Conservation (phyloP, 441 rosid genomes). For the Adansonia madagascariensis region DNA sequence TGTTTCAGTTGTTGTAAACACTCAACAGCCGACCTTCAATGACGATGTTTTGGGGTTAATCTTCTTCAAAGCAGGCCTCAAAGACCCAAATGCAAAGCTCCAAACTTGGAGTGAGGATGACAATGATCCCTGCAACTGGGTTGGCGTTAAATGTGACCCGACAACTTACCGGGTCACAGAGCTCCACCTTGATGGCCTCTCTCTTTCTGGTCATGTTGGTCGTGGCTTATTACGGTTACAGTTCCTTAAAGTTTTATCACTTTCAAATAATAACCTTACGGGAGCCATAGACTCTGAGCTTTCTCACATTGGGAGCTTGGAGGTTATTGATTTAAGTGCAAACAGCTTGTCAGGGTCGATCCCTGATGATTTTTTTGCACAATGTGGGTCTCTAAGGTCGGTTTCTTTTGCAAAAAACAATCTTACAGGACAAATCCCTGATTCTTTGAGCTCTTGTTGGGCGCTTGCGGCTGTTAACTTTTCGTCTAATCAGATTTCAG, state of each 20-base stretch:
- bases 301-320: slow-evolving; percentile 51
- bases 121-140: slow-evolving; percentile 76
- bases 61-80: slow-evolving; percentile 85
- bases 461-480: slow-evolving; percentile 57
- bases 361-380: slow-evolving; percentile 72
- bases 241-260: slow-evolving; percentile 62
- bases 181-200: slow-evolving; percentile 66
- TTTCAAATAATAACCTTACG: slow-evolving; percentile 70
- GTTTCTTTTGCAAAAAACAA: slow-evolving; percentile 73
- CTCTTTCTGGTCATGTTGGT: slow-evolving; percentile 85
- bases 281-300: slow-evolving; percentile 75
- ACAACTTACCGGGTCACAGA: slow-evolving; percentile 60
- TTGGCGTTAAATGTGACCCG: slow-evolving; percentile 73
- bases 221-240: slow-evolving; percentile 79
- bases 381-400: slow-evolving; percentile 79
- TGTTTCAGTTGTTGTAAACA: slow-evolving; percentile 32
- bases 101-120: slow-evolving; percentile 81
- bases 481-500: slow-evolving; percentile 73
- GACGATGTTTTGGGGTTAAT: slow-evolving; percentile 90
- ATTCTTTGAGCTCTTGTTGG: slow-evolving; percentile 62
- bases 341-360: slow-evolving; percentile 74
- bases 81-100: slow-evolving; percentile 76
- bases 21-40: slow-evolving; percentile 62
- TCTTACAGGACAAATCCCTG: slow-evolving; percentile 72
- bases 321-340: slow-evolving; percentile 69